These are phyloP conservation scores for Seminavis robusta DNA, from an alignment of 108 stramenopile species.

Conservation along the genomic window DNA sequence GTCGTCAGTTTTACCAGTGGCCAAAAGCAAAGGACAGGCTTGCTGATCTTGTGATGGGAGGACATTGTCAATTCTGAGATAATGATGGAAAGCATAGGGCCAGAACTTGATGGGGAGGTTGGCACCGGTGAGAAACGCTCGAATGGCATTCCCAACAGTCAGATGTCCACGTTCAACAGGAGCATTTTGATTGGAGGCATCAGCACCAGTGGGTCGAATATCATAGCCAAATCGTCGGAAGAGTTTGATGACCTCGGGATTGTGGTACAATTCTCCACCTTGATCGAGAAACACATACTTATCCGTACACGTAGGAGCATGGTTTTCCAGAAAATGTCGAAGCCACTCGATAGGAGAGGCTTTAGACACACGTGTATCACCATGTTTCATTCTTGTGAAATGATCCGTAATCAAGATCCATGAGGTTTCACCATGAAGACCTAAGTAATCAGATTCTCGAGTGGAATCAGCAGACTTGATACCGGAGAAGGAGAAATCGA, in stretches of 20 bases:
- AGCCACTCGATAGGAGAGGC: too few relatives aligned
- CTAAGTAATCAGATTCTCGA: too few relatives aligned
- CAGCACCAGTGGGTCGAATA: slow-evolving; percentile 19
- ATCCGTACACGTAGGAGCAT: too few relatives aligned
- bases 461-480: too few relatives aligned
- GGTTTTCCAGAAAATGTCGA: too few relatives aligned
- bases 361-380: too few relatives aligned
- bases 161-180: slow-evolving; percentile 14
- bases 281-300: slow-evolving; percentile 20
- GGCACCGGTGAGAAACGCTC: background rate
- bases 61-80: slow-evolving; percentile 3
- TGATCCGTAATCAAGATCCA: too few relatives aligned
- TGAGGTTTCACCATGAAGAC: too few relatives aligned
- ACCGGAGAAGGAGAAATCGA: too few relatives aligned
- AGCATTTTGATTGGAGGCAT: slow-evolving; percentile 16
- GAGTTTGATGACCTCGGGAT: slow-evolving; percentile 8
- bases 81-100: background rate
- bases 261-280: slow-evolving; percentile 21
- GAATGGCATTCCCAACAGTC: background rate
- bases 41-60: background rate
- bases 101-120: background rate
- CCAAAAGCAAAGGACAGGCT: background rate
- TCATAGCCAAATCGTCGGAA: slow-evolving; percentile 5
- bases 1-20: background rate
- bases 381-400: too few relatives aligned